Evolutionary conservation across 441 rosid genomes (phyloP).

Genomic region (Brassica hybrid): DNA sequence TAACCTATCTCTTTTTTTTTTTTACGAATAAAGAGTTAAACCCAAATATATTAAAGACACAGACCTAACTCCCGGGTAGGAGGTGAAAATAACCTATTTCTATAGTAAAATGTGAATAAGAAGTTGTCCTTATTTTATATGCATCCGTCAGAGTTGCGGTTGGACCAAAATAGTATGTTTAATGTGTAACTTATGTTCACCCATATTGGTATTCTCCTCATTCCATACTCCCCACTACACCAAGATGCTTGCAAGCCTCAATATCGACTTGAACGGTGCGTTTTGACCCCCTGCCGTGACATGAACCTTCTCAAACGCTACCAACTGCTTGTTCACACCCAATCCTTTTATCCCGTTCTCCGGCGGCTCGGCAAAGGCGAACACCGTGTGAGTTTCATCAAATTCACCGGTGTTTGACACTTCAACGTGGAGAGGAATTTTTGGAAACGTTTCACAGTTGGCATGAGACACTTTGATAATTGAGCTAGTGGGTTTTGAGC

Average conservation of each 20-base stretch:
- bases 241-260: slow-evolving; percentile 76
- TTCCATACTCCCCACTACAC: slow-evolving; percentile 74
- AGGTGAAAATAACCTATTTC: too few relatives aligned
- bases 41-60: too few relatives aligned
- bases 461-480: slow-evolving; percentile 54
- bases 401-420: slow-evolving; percentile 64
- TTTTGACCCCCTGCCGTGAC: slow-evolving; percentile 56
- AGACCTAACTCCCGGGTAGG: too few relatives aligned
- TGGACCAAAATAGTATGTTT: slow-evolving; percentile 76
- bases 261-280: slow-evolving; percentile 52
- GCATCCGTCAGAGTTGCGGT: slow-evolving; percentile 40
- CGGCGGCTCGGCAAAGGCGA: slow-evolving; percentile 72
- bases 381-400: slow-evolving; percentile 79
- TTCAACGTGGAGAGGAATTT: slow-evolving; percentile 54
- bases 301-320: slow-evolving; percentile 77
- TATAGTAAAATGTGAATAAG: background rate
- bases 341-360: slow-evolving; percentile 31
- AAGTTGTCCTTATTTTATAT: slow-evolving; percentile 1
- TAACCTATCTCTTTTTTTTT: background rate
- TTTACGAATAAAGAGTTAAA: too few relatives aligned
- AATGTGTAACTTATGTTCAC: slow-evolving; percentile 68
- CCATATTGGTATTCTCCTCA: slow-evolving; percentile 81
- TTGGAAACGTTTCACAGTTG: slow-evolving; percentile 51
- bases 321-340: slow-evolving; percentile 58
- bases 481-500: slow-evolving; percentile 48